Evolutionary conservation across 2,329 filamentous ascomycete genomes (phyloP).

Genomic region (Teratosphaeria gauchensis): DNA sequence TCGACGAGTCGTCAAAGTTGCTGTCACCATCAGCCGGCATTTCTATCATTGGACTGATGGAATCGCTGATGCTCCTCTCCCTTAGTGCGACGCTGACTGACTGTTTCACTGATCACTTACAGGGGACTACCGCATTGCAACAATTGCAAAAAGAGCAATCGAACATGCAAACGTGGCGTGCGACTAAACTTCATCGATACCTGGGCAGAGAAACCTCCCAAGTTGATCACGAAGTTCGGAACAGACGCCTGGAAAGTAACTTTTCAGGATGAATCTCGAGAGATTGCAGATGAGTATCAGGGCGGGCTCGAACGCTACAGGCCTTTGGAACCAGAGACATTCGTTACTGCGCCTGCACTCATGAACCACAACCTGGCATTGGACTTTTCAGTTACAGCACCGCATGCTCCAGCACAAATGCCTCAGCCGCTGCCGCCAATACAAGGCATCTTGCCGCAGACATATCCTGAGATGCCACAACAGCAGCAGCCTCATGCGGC

Average conservation of each 20-base stretch:
- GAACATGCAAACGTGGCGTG: conserved; percentile 76
- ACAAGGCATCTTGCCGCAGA: conserved; percentile 38
- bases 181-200: conserved; percentile 88
- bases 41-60: background rate
- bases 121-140: conserved; percentile 43
- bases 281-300: conserved; percentile 82
- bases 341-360: background rate
- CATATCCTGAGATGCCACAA: conserved; percentile 31
- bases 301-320: conserved; percentile 66
- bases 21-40: background rate
- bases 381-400: conserved; percentile 24
- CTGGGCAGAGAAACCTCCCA: conserved; percentile 57
- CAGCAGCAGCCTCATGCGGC: conserved; percentile 8
- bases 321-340: conserved; percentile 27
- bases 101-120: background rate
- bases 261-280: conserved; percentile 80
- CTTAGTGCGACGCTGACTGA: background rate
- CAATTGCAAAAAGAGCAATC: conserved; percentile 82
- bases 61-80: background rate
- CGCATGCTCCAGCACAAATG: conserved; percentile 25
- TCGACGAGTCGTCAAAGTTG: background rate
- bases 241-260: conserved; percentile 60
- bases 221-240: conserved; percentile 42
- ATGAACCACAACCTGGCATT: conserved; percentile 9
- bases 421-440: conserved; percentile 44